These are phyloP conservation scores for Plectosphaerella sp. DNA, from an alignment of 2,329 filamentous ascomycete genomes.

Conservation along the genomic window DNA sequence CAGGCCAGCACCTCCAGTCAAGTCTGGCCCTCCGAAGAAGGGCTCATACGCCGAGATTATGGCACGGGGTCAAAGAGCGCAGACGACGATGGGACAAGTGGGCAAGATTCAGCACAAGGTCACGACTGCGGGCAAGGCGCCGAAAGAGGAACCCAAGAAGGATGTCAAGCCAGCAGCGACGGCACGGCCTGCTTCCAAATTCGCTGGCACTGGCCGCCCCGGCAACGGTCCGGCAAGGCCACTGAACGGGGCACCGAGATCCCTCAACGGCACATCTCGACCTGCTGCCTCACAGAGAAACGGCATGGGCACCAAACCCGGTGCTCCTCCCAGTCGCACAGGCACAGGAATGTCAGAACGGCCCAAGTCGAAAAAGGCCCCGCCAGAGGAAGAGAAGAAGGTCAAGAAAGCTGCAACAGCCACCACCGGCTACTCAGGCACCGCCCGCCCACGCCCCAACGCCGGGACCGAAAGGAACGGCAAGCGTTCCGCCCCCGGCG, in stretches of 20 bases:
- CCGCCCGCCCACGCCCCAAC: constrained; percentile 48
- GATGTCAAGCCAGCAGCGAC: constrained; percentile 25
- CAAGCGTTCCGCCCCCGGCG: constrained; percentile 32
- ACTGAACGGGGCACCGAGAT: background rate
- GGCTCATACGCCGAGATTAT: constrained; percentile 72
- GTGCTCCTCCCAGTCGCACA: constrained; percentile 12
- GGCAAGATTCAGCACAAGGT: constrained; percentile 74
- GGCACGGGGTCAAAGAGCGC: constrained; percentile 64
- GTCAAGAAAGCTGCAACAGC: constrained; percentile 56
- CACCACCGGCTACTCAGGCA: constrained; percentile 63
- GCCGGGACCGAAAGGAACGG: constrained; percentile 11
- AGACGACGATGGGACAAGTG: constrained; percentile 55
- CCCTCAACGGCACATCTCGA: background rate
- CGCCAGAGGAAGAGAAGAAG: constrained; percentile 44
- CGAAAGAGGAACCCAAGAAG: constrained; percentile 45
- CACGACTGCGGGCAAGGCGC: constrained; percentile 51
- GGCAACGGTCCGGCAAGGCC: background rate
- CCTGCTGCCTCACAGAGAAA: constrained; percentile 1
- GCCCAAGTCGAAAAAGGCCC: constrained; percentile 18
- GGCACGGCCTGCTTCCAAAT: constrained; percentile 4
- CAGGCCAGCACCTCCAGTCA: constrained; percentile 35
- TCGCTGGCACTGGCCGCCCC: constrained; percentile 5
- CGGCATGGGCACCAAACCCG: constrained; percentile 8
- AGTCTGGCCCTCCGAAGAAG: constrained; percentile 55
- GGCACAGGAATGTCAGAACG: constrained; percentile 3